Conservation (phyloP, 495 filamentous ascomycete species). For the Annulohypoxylon nitens region DNA sequence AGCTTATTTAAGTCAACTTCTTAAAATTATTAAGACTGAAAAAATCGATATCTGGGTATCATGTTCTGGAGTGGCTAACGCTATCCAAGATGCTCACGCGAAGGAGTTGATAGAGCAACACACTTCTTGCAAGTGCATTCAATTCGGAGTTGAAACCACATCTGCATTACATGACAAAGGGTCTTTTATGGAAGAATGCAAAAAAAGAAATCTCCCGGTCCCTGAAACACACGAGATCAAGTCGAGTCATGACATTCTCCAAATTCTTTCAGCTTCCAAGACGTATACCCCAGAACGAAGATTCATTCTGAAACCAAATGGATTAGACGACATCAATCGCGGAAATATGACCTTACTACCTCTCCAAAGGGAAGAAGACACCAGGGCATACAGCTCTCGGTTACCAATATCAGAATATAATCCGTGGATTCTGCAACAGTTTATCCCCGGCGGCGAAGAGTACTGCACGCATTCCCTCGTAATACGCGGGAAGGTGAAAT, state of each 20-base stretch:
- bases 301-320: constrained; percentile 74
- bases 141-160: constrained; percentile 57
- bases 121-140: constrained; percentile 71
- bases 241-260: constrained; percentile 65
- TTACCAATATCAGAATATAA: constrained; percentile 67
- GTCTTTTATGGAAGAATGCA: constrained; percentile 68
- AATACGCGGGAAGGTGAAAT: constrained; percentile 68
- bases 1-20: constrained; percentile 59
- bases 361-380: constrained; percentile 63
- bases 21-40: constrained; percentile 70
- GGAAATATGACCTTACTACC: constrained; percentile 69
- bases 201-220: constrained; percentile 64
- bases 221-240: constrained; percentile 71
- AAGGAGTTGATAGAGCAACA: constrained; percentile 70
- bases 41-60: constrained; percentile 79
- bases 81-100: constrained; percentile 73
- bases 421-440: constrained; percentile 79
- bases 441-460: constrained; percentile 68
- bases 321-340: constrained; percentile 60
- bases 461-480: constrained; percentile 79
- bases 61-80: constrained; percentile 71
- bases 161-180: constrained; percentile 68
- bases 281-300: constrained; percentile 49
- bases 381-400: constrained; percentile 65
- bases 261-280: constrained; percentile 62